Base-by-base conservation (phyloP, 305 asterid species). In the Plantago rigida region DNA sequence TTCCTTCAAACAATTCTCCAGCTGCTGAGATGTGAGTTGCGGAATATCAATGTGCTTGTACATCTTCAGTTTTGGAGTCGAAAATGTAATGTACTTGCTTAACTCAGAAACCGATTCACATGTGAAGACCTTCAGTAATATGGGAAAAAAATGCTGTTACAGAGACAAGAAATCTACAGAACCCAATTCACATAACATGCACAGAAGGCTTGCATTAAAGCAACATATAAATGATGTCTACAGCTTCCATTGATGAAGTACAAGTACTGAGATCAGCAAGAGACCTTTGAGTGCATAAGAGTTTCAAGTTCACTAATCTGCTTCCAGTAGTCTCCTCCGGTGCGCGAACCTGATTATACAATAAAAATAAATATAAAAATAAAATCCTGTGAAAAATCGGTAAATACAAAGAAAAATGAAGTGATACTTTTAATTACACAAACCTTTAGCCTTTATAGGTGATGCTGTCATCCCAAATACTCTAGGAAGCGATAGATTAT, bases 401-500 rank as follows among this genome's bases (percentile, higher is more conserved):
- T 12, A 51, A 22, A 51, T 9, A 51, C n/a, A 39, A 53, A 39
- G 34, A 14, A 55, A 62, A 29, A n/a, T 45, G 31, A 64, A 54
- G 19, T 50, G 46, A 59, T 24, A 47, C 54, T 47, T 49, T 17
- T 19, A 39, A 13, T 45, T 68, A 52, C 31, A 41, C 60, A 13
- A 61, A 85, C 98, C 94, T 84, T 91, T 91, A 17, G 94, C 81
- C 75, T 87, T 90, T 67, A 90, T 85, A 22, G 94, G 98, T 49
- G 94, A 87, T 63, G 97, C 96, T 61, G 97, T 90, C 96, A 87
- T 90, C 69, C 96, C 96, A 62, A 87, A 85, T 56, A 90, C 65
- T 82, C 94, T 79, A 72, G 97, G 97, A 74, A 81, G 92, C 63
- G 50, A 60, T 41, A 7, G 51, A 53, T 59, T 45, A 11, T 70